Conservation (phyloP, 257 asterid genomes). For the Nicotiana paniculata region DNA sequence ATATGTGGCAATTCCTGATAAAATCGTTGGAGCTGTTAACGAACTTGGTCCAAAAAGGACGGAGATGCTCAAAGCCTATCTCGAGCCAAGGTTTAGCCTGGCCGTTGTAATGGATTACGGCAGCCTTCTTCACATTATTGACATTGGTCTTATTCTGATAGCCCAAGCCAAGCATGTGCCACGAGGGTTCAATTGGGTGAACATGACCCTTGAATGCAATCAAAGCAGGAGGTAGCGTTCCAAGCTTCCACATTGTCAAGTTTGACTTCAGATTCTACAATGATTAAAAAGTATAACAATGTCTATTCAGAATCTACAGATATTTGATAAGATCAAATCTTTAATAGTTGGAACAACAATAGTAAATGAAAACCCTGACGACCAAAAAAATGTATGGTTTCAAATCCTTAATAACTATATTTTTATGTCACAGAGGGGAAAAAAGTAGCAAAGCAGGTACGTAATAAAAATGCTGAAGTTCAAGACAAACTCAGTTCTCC, state of each 20-base stretch:
- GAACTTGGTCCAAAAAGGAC: slow-evolving; percentile 96
- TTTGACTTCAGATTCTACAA: slow-evolving; percentile 93
- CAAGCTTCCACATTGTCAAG: slow-evolving; percentile 94
- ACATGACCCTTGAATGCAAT: slow-evolving; percentile 89
- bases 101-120: slow-evolving; percentile 96
- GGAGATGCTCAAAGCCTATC: slow-evolving; percentile 96
- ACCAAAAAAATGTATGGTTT: background rate
- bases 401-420: background rate
- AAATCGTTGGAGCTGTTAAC: slow-evolving; percentile 89
- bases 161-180: slow-evolving; percentile 99
- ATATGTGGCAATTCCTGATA: slow-evolving; percentile 80
- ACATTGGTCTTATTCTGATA: slow-evolving; percentile 79
- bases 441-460: background rate
- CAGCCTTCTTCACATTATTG: slow-evolving; percentile 73
- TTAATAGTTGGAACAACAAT: background rate
- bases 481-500: background rate
- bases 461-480: background rate
- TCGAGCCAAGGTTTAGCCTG: slow-evolving; percentile 97
- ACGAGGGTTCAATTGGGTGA: slow-evolving; percentile 81
- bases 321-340: background rate
- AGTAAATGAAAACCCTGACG: background rate
- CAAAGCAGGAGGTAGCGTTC: slow-evolving; percentile 98
- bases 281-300: background rate
- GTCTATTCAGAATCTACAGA: background rate
- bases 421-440: background rate